Evolutionary conservation across 2,329 filamentous ascomycete genomes (phyloP), one percentile per base, ranked within the genome.

Genomic region (Monilinia polystroma): DNA sequence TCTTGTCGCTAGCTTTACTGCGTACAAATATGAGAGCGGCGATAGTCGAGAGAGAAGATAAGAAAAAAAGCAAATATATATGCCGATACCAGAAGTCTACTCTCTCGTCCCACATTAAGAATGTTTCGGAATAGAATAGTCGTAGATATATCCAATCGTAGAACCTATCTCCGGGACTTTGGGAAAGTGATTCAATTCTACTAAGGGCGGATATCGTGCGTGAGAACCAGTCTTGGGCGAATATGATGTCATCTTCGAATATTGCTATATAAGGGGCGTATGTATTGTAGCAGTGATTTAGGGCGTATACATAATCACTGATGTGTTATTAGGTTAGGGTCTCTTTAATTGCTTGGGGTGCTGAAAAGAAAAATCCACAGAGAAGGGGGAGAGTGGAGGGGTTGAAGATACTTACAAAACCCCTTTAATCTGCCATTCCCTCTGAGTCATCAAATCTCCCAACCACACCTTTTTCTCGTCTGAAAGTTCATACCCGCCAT

Each of bases 191-290:
- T 49, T 69, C 57, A 43, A 72, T 67, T 49, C 64, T 49, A 16
- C 54, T 8, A 12, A 72, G 59, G 20, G 63, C 63, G 32, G 64
- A 66, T 32, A 45, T 55, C n/a, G 76, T 76, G 57, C 75, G 75
- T 8, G 72, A 66, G 47, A 78, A 60, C 77, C 77, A 79, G 20
- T 77, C 77, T n/a, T 77, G 74, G 1, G 76, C 76, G 23, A 78
- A 69, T 32, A 78, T 74, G 49, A 78, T 75, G 54, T 79, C 76
- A 69, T 79, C 77, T 67, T 79, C 77, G 65, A 78, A 76, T 7
- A 79, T 73, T 16, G 72, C 71, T 23, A 76, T 78, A 62, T 77
- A 79, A 3, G 74, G 73, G 7, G 70, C 71, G 10, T 41, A 23
- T 4, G 72, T 75, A 10, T 71, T 35, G 23, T 75, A 70, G 66